phyloP scores from a whole-genome alignment of 2,329 filamentous ascomycete species.

The Colletotrichum neosansevieriae region DNA sequence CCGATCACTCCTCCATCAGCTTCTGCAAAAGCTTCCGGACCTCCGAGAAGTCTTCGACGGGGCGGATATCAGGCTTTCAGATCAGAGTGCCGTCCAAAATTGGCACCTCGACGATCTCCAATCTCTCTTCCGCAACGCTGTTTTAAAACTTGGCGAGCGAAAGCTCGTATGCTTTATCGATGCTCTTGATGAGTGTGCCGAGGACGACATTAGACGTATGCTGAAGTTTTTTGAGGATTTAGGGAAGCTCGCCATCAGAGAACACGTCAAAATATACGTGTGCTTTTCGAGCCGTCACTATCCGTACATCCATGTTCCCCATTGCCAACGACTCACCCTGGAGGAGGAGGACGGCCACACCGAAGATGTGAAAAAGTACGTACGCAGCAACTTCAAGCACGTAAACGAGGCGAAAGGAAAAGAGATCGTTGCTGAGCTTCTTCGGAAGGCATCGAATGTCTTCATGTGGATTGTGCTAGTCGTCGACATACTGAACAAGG shows the following conservation, averaged over 20 bases:
- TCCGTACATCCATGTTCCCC: slow-evolving; percentile 45
- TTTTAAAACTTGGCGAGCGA: slow-evolving; percentile 19
- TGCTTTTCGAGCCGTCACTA: slow-evolving; percentile 64
- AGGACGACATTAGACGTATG: slow-evolving; percentile 56
- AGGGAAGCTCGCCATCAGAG: slow-evolving; percentile 30
- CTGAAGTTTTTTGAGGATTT: slow-evolving; percentile 57
- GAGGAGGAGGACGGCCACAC: slow-evolving; percentile 46
- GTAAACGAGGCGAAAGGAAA: not conserved
- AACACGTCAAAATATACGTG: slow-evolving; percentile 45
- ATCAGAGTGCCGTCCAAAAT: fast-evolving
- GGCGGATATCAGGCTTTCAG: too few relatives aligned
- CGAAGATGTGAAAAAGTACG: slow-evolving; percentile 44
- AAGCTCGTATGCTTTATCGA: slow-evolving; percentile 50
- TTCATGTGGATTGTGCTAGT: slow-evolving; percentile 61
- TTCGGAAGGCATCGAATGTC: slow-evolving; percentile 53
- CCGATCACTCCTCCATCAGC: slow-evolving; percentile 34
- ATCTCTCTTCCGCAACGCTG: not conserved
- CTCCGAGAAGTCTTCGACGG: not conserved
- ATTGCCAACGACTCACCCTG: slow-evolving; percentile 37
- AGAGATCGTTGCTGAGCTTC: slow-evolving; percentile 41
- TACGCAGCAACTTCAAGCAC: slow-evolving; percentile 30
- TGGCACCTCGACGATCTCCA: not conserved
- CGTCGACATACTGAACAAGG: slow-evolving; percentile 52
- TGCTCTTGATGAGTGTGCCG: slow-evolving; percentile 63
- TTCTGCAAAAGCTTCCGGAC: slow-evolving; percentile 1